phyloP scores from a whole-genome alignment of 345 rosid genomes.

The Pistacia atlantica region DNA sequence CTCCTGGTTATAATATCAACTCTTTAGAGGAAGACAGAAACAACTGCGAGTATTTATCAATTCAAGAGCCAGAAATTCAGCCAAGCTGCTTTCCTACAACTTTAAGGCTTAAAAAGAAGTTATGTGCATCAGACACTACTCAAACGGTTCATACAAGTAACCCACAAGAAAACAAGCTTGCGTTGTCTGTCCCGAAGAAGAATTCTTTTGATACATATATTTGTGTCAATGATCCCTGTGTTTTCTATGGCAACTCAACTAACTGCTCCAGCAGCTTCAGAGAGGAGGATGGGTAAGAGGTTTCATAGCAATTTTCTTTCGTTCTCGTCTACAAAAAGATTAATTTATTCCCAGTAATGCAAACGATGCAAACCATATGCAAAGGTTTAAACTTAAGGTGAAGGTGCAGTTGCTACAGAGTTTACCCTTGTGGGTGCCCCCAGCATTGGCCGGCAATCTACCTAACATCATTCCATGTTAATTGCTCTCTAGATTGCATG shows the following conservation, averaged over 20 bases:
- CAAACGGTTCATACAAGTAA: conserved; percentile 20
- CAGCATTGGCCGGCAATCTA: too few relatives aligned
- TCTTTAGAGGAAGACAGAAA: conserved; percentile 32
- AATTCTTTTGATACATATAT: conserved; percentile 27
- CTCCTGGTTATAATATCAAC: conserved; percentile 26
- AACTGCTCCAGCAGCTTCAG: conserved; percentile 16
- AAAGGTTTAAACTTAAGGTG: not conserved
- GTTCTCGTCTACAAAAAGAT: too few relatives aligned
- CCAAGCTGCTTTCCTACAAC: conserved; percentile 46
- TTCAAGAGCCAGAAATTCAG: conserved; percentile 36
- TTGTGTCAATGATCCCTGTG: conserved; percentile 23
- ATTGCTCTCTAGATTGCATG: not conserved
- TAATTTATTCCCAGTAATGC: not conserved
- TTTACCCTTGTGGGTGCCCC: too few relatives aligned
- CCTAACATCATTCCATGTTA: not conserved
- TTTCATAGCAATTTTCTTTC: conserved; percentile 6
- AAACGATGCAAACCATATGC: not conserved
- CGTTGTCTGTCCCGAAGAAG: conserved; percentile 29
- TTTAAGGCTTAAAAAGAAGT: conserved; percentile 37
- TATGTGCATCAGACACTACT: conserved; percentile 17
- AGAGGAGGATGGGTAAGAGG: conserved; percentile 42
- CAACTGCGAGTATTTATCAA: conserved; percentile 20
- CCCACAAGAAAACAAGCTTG: conserved; percentile 37
- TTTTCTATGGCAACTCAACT: conserved; percentile 24
- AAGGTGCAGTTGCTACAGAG: not conserved